Conservation (phyloP, 1,139 yeast genomes). For the Debaryomycetaceae sp. region DNA sequence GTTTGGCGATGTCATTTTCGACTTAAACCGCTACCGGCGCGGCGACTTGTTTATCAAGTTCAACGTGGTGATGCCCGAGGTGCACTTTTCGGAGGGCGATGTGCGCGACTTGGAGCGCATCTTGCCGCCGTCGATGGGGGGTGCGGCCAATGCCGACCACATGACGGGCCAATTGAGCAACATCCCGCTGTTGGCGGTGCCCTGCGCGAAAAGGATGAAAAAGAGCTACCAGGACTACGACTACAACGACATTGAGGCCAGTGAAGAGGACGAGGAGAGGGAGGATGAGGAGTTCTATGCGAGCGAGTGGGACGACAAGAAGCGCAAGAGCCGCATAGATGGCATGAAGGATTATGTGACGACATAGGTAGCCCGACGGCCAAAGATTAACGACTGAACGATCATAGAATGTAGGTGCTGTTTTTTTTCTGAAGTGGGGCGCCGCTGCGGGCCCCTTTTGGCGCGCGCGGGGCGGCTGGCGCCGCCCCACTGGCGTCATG, state of each 20-base stretch:
- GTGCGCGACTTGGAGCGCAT: too few relatives aligned
- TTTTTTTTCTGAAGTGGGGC: too few relatives aligned
- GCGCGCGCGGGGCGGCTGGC: too few relatives aligned
- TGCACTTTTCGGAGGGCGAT: too few relatives aligned
- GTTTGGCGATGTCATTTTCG: slow-evolving; percentile 15
- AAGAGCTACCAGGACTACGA: slow-evolving; percentile 14
- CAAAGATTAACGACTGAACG: background rate
- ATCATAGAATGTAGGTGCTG: too few relatives aligned
- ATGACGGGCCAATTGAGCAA: slow-evolving; percentile 5
- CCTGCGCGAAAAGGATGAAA: slow-evolving; percentile 1
- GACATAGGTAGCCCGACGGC: background rate
- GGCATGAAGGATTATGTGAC: slow-evolving; percentile 4
- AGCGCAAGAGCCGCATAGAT: slow-evolving; percentile 3
- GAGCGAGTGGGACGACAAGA: slow-evolving; percentile 16
- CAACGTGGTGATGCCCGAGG: slow-evolving; percentile 36
- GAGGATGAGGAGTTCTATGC: slow-evolving; percentile 23
- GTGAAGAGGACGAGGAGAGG: slow-evolving; percentile 19
- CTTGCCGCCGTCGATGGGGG: too few relatives aligned
- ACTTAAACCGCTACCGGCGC: slow-evolving; percentile 20
- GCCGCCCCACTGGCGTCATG: slow-evolving; percentile 14
- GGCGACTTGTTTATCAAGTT: slow-evolving; percentile 43
- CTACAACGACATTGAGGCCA: slow-evolving; percentile 23
- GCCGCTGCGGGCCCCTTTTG: too few relatives aligned
- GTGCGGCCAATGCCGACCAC: too few relatives aligned
- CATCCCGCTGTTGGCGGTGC: too few relatives aligned